These are phyloP conservation scores for Fusarium sp. DNA, from an alignment of 2,329 filamentous ascomycete genomes.

Conservation along the genomic window DNA sequence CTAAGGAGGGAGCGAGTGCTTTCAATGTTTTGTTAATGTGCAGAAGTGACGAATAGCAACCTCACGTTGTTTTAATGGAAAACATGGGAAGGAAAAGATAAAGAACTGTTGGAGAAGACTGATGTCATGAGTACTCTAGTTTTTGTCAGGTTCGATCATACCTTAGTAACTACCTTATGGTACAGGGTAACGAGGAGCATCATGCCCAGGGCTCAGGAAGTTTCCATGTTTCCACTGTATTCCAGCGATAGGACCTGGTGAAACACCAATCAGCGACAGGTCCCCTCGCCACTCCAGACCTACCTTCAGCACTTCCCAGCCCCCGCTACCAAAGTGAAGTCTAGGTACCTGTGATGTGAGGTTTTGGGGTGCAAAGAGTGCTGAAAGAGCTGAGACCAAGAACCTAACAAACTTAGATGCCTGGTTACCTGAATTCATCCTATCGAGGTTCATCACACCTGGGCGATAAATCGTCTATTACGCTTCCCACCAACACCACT, in stretches of 20 bases:
- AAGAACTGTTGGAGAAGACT: conserved; percentile 2
- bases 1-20: neutral
- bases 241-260: conserved; percentile 4
- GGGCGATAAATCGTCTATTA: neutral
- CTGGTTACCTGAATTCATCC: conserved; percentile 24
- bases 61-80: neutral
- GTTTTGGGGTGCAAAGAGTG: conserved; percentile 1
- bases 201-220: no score
- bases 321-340: neutral
- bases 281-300: conserved; percentile 43
- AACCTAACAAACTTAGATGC: conserved; percentile 17
- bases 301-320: conserved; percentile 8
- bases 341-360: neutral
- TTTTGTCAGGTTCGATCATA: neutral
- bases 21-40: neutral
- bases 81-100: neutral
- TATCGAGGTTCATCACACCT: conserved; percentile 38
- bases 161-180: no score
- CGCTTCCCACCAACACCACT: conserved; percentile 31
- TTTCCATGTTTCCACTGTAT: conserved; percentile 13
- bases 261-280: conserved; percentile 43
- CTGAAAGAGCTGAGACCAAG: conserved; percentile 7
- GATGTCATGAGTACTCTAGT: conserved; percentile 30
- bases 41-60: neutral
- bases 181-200: neutral